Conservation (phyloP, 257 asterid species). For the Rhazya stricta region DNA sequence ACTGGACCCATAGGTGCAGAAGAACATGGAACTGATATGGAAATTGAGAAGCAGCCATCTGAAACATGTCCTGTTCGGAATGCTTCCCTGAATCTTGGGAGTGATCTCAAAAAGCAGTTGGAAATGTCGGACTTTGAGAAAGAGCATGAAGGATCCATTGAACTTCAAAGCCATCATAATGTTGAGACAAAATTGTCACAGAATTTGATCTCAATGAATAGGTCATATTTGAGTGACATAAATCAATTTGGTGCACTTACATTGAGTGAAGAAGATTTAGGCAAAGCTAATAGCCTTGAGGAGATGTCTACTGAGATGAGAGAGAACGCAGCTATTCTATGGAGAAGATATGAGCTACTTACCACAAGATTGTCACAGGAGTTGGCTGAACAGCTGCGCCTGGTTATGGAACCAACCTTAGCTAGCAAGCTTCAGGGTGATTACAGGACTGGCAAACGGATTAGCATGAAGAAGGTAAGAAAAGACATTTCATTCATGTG, state of each 20-base stretch:
- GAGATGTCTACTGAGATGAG: conserved; percentile 40
- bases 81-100: conserved; percentile 28
- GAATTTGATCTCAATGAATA: conserved; percentile 51
- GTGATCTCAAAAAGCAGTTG: conserved; percentile 27
- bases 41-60: conserved; percentile 42
- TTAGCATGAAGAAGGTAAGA: conserved; percentile 86
- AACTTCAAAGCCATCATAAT: conserved; percentile 26
- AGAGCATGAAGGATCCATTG: conserved; percentile 41
- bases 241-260: conserved; percentile 30
- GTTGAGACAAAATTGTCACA: conserved; percentile 32
- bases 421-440: conserved; percentile 98
- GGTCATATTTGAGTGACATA: conserved; percentile 41
- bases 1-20: conserved; percentile 27
- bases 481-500: neutral
- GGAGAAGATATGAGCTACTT: conserved; percentile 67
- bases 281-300: conserved; percentile 42
- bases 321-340: conserved; percentile 53
- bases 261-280: conserved; percentile 48
- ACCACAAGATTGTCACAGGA: conserved; percentile 88
- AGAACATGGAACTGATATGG: conserved; percentile 42
- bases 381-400: conserved; percentile 88
- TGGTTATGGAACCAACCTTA: conserved; percentile 90
- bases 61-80: conserved; percentile 40
- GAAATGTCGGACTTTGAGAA: conserved; percentile 35
- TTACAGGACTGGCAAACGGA: conserved; percentile 94